Base-by-base conservation (phyloP, 176 grass and related monocot genomes). In the Eragrostis nindensis region DNA sequence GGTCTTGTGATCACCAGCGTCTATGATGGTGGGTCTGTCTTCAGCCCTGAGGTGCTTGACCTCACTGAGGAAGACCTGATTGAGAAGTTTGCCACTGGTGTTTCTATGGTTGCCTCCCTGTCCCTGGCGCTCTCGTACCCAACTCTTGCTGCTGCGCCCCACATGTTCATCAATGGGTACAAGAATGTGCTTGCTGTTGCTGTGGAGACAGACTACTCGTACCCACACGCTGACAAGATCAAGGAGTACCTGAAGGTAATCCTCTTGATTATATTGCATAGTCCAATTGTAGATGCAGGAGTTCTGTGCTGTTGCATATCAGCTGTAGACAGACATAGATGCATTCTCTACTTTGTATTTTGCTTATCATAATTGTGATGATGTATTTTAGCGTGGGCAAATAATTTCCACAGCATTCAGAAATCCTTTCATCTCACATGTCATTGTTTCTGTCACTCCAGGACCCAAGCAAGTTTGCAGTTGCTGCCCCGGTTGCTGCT, bases 81-180 rank as follows among this genome's bases (percentile, higher is more conserved):
- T 3, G 59, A 71, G 53, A 96, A 88, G 79, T 96, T 96, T 45
- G 82, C 87, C 0, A 68, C 65, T 24, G 93, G 93, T 75, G 87
- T 96, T 9, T 92, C 93, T 6, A 86, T 96, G 85, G 87, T 92
- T 38, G 89, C 93, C 15, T 85, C 93, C 3, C 85, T 96, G 2
- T 92, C 93, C 45, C 66, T 96, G 64, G 93, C 87, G 1, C 67
- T 96, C 27, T 92, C 93, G 0, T 96, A 92, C 80, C 93, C 93
- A 8, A 92, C 93, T 27, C 77, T 96, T 25, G 93, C 93, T 80
- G 93, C 90, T 29, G 93, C 90, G 0, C 93, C 93, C 0, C 93
- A 96, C 76, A 92, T 96, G 93, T 96, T 96, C 81, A 68, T 96
- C 65, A 96, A 96, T 21, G 93, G 78, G 6, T 96, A 96, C 85